These are phyloP conservation scores for Podospora conica DNA, from an alignment of 495 filamentous ascomycete genomes.

Conservation along the genomic window DNA sequence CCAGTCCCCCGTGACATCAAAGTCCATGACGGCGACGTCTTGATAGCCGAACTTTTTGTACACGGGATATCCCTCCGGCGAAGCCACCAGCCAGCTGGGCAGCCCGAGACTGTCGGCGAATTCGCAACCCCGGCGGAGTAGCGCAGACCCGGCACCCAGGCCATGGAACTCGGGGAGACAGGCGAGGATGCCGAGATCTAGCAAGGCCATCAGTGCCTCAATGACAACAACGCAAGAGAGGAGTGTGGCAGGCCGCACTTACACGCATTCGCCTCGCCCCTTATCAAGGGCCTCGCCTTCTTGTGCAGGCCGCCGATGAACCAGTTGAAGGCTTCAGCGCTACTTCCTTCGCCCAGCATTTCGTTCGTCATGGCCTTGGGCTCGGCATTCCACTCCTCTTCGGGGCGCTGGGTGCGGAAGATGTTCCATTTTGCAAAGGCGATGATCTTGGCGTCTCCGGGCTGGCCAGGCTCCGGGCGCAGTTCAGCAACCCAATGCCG, in stretches of 20 bases:
- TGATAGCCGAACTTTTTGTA: conserved; percentile 26
- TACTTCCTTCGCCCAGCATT: conserved; percentile 19
- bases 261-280: conserved; percentile 24
- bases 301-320: conserved; percentile 23
- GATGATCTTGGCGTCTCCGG: conserved; percentile 20
- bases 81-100: conserved; percentile 21
- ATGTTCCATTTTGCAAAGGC: conserved; percentile 25
- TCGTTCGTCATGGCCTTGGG: conserved; percentile 12
- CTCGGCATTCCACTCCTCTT: conserved; percentile 24
- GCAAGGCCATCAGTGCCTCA: background rate
- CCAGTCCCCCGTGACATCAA: conserved; percentile 20
- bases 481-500: conserved; percentile 24
- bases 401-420: conserved; percentile 13
- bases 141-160: conserved; percentile 24
- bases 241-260: conserved; percentile 11
- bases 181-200: conserved; percentile 21
- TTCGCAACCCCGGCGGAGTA: conserved; percentile 20
- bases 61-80: conserved; percentile 23
- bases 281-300: conserved; percentile 8
- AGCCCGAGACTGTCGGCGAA: conserved; percentile 25
- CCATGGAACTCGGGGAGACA: conserved; percentile 19
- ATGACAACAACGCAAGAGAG: too few relatives aligned
- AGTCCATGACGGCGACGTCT: conserved; percentile 18
- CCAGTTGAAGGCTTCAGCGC: conserved; percentile 16
- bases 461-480: conserved; percentile 5